A percentile compares a stretch with the other conserved stretches of the same genome.
These are phyloP conservation scores for Plasmodium inui DNA, from an alignment of 169 alveolate species.

Conservation along the genomic window DNA sequence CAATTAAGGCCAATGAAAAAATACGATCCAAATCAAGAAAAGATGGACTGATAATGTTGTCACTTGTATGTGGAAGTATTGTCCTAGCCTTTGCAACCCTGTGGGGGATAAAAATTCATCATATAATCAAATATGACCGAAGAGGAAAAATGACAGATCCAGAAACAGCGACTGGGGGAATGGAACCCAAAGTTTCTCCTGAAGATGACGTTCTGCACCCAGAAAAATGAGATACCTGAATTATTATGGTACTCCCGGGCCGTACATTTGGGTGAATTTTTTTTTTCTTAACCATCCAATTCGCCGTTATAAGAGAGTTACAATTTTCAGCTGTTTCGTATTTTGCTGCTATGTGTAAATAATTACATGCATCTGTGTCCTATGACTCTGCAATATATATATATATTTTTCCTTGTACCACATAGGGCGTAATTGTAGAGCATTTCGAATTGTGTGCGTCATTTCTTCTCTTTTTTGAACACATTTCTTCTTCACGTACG, in stretches of 20 bases:
- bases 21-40: slow-evolving; percentile 1
- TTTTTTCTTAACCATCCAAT: neutral
- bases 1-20: slow-evolving; percentile 5
- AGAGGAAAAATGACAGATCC: neutral
- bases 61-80: slow-evolving; percentile 16
- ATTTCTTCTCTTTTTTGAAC: neutral
- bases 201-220: neutral
- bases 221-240: neutral
- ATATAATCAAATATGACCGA: neutral
- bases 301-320: neutral
- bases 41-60: neutral
- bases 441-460: neutral
- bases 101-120: slow-evolving; percentile 24
- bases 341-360: neutral
- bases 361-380: neutral
- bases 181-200: neutral
- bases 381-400: neutral
- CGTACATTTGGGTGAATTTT: neutral
- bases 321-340: neutral
- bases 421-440: neutral
- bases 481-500: neutral
- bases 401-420: neutral
- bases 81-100: neutral
- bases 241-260: neutral
- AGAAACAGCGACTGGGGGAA: neutral